phyloP scores from a whole-genome alignment of 2,329 filamentous ascomycete species.

The Cercospora janseana region DNA sequence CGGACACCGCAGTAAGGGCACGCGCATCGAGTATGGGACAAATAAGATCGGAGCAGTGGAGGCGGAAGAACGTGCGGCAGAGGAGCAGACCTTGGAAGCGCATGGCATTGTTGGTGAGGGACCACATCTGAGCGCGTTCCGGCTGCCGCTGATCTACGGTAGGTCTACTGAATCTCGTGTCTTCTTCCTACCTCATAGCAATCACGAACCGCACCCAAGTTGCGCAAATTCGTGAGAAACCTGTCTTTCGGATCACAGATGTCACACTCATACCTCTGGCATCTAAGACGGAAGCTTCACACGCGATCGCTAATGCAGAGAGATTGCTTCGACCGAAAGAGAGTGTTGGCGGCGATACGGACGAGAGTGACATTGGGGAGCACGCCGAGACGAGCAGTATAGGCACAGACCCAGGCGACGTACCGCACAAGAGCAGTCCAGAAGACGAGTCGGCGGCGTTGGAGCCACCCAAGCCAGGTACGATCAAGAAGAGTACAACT shows the following conservation, averaged over 20 bases:
- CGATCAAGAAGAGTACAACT: constrained; percentile 52
- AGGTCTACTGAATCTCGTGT: constrained; percentile 84
- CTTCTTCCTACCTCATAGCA: constrained; percentile 77
- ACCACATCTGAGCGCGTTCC: neutral
- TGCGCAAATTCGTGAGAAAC: constrained; percentile 76
- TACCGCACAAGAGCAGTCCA: constrained; percentile 25
- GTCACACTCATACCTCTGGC: constrained; percentile 86
- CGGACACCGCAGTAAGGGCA: constrained; percentile 46
- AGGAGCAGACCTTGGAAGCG: constrained; percentile 44
- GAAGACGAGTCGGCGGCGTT: constrained; percentile 32
- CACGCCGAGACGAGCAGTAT: constrained; percentile 31
- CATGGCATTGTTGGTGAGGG: constrained; percentile 57
- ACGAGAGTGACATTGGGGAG: constrained; percentile 34
- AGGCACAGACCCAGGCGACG: constrained; percentile 34
- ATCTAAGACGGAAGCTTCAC: constrained; percentile 56
- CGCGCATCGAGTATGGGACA: constrained; percentile 42
- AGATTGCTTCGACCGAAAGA: constrained; percentile 21
- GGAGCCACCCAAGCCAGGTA: constrained; percentile 36
- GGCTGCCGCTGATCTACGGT: constrained; percentile 14
- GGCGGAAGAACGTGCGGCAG: constrained; percentile 38
- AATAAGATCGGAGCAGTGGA: constrained; percentile 51
- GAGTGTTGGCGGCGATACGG: constrained; percentile 27
- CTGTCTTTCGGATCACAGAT: constrained; percentile 83
- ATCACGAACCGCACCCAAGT: constrained; percentile 86
- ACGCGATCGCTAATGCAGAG: constrained; percentile 35